Evolutionary conservation across 495 filamentous ascomycete genomes (phyloP).

Genomic region (Neurospora sp.): DNA sequence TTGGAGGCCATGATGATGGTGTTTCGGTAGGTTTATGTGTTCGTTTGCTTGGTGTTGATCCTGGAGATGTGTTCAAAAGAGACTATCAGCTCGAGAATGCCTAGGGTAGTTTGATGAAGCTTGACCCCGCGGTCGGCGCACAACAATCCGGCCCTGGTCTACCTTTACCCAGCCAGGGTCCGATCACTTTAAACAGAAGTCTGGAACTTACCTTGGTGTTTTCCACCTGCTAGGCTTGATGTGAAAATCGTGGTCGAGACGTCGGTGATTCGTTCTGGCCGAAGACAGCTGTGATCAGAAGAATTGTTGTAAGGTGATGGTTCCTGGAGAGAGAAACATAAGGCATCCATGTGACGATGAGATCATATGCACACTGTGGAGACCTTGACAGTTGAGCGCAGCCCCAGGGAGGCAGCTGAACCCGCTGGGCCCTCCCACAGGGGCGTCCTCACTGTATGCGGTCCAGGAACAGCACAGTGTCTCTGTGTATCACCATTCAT

Average conservation of each 20-base stretch:
- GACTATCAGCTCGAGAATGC: neutral
- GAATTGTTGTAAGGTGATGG: neutral
- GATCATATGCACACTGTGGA: neutral
- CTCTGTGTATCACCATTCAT: neutral
- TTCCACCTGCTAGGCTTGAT: neutral
- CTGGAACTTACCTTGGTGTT: neutral
- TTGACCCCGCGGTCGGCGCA: neutral
- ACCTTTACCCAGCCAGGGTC: neutral
- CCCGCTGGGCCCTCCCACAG: neutral
- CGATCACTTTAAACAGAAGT: neutral
- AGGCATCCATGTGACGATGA: neutral
- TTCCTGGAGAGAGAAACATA: neutral
- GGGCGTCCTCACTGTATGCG: neutral
- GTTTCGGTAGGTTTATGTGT: neutral
- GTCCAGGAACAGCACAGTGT: neutral
- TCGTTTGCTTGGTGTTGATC: neutral
- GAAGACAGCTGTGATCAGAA: neutral
- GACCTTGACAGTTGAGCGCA: neutral
- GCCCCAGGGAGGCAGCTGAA: neutral
- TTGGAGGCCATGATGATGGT: conserved; percentile 19
- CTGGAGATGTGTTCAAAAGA: neutral
- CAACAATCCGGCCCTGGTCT: neutral
- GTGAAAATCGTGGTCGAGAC: neutral
- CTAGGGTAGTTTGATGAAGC: neutral
- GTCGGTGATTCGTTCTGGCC: neutral